phyloP scores from a whole-genome alignment of 225 moss, liverwort and hornwort genomes.

The Sphagnum tenellum region DNA sequence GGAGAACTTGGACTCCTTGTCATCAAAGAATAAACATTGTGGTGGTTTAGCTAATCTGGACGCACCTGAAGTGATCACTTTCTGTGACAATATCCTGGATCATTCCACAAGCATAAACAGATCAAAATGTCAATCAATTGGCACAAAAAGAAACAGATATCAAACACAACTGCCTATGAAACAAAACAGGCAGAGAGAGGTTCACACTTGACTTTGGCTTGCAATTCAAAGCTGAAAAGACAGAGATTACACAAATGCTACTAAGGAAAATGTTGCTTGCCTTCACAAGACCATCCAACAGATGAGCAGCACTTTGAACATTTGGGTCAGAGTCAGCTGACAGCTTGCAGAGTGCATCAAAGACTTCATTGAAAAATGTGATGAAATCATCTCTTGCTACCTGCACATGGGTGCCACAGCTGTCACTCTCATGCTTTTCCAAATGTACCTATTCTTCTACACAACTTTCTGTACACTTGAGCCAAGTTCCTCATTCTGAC shows the following conservation, averaged over 20 bases:
- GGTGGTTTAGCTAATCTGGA: too few relatives aligned
- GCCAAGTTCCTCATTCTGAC: neutral
- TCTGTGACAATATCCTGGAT: conserved; percentile 58
- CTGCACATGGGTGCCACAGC: conserved; percentile 8
- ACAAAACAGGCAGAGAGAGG: too few relatives aligned
- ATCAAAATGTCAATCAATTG: too few relatives aligned
- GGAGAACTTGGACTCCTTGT: too few relatives aligned
- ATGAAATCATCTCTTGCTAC: conserved; percentile 47
- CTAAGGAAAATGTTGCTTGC: neutral
- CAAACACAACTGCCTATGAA: too few relatives aligned
- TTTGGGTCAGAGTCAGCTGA: conserved; percentile 50
- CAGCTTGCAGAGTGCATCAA: conserved; percentile 52
- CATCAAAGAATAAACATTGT: too few relatives aligned
- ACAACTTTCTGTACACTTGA: too few relatives aligned
- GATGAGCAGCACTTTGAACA: conserved; percentile 33
- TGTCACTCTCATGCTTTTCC: too few relatives aligned
- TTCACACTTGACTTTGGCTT: neutral
- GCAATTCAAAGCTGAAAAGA: too few relatives aligned
- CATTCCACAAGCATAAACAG: neutral
- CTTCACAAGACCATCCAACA: conserved; percentile 55
- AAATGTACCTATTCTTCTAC: too few relatives aligned
- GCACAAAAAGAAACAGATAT: too few relatives aligned
- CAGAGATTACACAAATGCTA: too few relatives aligned
- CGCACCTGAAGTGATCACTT: conserved; percentile 61
- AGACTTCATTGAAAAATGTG: conserved; percentile 48